These are phyloP conservation scores for Ophiostoma sp. DNA, from an alignment of 2,329 filamentous ascomycete species.

Conservation along the genomic window DNA sequence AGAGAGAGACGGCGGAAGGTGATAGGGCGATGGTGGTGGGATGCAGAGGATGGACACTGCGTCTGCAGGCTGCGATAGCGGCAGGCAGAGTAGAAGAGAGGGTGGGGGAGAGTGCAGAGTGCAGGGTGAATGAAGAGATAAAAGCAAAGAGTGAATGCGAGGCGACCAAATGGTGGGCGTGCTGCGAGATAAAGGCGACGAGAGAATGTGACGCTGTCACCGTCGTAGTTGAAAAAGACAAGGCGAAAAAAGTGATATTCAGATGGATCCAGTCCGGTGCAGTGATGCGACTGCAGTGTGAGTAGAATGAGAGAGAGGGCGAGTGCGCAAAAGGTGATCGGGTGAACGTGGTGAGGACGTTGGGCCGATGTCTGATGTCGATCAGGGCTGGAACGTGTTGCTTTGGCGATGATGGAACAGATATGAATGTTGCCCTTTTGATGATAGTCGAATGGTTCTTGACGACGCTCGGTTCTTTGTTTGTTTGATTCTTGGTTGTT, in stretches of 20 bases:
- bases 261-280: constrained; percentile 14
- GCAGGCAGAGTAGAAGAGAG: background rate
- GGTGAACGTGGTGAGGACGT: background rate
- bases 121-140: background rate
- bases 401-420: constrained; percentile 7
- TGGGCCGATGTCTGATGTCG: background rate
- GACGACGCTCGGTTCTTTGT: background rate
- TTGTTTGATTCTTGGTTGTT: background rate
- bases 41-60: background rate
- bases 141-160: background rate
- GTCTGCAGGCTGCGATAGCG: background rate
- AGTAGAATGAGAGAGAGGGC: background rate
- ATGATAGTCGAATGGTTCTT: background rate
- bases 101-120: background rate
- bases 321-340: background rate
- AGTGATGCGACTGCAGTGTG: background rate
- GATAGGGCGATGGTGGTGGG: background rate
- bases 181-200: background rate
- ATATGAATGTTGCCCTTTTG: no score
- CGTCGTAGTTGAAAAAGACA: constrained; percentile 7
- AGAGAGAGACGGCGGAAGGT: background rate
- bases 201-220: constrained; percentile 5
- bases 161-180: background rate
- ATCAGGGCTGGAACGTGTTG: constrained; percentile 11
- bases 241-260: background rate